These are phyloP conservation scores for Claviceps humidiphila DNA, from an alignment of 2,329 filamentous ascomycete genomes.

Conservation along the genomic window DNA sequence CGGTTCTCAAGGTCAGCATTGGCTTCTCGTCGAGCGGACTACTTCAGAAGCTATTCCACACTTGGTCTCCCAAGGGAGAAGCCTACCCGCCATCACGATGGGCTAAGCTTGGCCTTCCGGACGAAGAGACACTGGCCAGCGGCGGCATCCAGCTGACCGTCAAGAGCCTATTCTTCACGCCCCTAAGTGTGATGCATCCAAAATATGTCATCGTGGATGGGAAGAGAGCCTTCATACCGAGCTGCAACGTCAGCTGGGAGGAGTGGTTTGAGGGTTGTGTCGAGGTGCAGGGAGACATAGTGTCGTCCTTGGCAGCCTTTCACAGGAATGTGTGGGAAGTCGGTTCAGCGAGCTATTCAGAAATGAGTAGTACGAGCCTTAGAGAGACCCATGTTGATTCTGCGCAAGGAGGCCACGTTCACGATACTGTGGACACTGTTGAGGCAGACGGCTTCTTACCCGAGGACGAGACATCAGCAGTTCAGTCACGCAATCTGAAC, in stretches of 20 bases:
- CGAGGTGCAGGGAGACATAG: slow-evolving; percentile 48
- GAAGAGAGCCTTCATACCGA: slow-evolving; percentile 53
- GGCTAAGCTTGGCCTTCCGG: slow-evolving; percentile 52
- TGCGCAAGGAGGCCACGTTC: background rate
- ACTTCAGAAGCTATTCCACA: slow-evolving; percentile 63
- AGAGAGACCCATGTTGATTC: background rate
- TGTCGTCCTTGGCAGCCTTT: slow-evolving; percentile 50
- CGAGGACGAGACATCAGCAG: slow-evolving; percentile 13
- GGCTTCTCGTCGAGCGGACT: slow-evolving; percentile 65
- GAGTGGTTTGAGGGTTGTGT: slow-evolving; percentile 74
- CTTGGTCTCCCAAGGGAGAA: slow-evolving; percentile 47
- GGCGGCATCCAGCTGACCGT: slow-evolving; percentile 53
- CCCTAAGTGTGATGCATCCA: slow-evolving; percentile 77
- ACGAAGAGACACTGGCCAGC: slow-evolving; percentile 34
- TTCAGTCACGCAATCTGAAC: slow-evolving; percentile 16
- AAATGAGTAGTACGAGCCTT: background rate
- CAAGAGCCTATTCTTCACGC: slow-evolving; percentile 67
- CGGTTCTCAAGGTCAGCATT: slow-evolving; percentile 47
- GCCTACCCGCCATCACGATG: slow-evolving; percentile 47
- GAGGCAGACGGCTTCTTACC: slow-evolving; percentile 5
- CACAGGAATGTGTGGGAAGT: slow-evolving; percentile 54
- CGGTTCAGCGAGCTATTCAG: slow-evolving; percentile 9
- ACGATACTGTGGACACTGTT: background rate
- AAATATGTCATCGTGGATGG: slow-evolving; percentile 70
- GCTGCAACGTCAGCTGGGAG: slow-evolving; percentile 79